phyloP scores from a whole-genome alignment of 345 rosid species.

The Tarenaya hassleriana region DNA sequence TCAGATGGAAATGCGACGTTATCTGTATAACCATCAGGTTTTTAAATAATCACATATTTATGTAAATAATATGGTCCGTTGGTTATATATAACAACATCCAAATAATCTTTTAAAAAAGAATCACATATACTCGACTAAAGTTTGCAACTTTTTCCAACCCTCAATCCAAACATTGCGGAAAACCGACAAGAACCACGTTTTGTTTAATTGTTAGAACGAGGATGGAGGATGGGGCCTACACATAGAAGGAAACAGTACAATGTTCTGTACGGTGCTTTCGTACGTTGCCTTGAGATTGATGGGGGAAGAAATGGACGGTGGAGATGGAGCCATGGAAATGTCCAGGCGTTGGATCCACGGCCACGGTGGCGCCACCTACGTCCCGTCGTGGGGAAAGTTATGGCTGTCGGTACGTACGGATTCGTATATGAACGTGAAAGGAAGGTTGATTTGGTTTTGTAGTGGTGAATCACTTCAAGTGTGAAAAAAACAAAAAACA shows the following conservation, averaged over 20 bases:
- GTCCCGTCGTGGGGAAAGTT: conserved; percentile 23
- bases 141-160: no score
- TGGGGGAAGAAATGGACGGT: conserved; percentile 24
- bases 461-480: background rate
- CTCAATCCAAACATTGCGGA: no score
- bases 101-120: background rate
- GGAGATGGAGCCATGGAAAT: conserved; percentile 21
- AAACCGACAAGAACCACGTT: background rate
- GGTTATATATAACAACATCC: background rate
- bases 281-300: conserved; percentile 18
- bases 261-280: conserved; percentile 22
- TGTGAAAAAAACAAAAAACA: background rate
- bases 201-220: conserved; percentile 16
- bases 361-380: conserved; percentile 11
- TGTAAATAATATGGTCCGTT: background rate
- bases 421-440: background rate
- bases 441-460: background rate
- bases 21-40: conserved; percentile 72
- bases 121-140: background rate
- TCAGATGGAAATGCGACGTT: conserved; percentile 44
- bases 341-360: conserved; percentile 23
- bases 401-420: conserved; percentile 22
- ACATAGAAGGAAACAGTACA: conserved; percentile 23
- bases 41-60: background rate
- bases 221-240: conserved; percentile 29